A percentile compares a stretch with the other conserved stretches of the same genome.
These are phyloP conservation scores for Camellia japonica DNA, from an alignment of 148 eudicot genomes.

Conservation along the genomic window DNA sequence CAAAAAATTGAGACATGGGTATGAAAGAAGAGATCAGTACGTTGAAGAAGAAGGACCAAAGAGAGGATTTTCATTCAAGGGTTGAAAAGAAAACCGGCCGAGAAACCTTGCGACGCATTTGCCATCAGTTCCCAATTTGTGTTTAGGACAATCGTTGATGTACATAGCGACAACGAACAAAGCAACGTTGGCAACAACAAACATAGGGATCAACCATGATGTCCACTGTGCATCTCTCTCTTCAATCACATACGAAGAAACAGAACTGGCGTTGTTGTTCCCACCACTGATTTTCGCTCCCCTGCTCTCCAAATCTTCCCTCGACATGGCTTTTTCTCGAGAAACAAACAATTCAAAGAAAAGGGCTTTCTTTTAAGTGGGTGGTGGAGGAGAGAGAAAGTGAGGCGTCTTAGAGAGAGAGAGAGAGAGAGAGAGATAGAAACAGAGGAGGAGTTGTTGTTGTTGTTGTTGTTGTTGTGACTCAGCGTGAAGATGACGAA, in stretches of 20 bases:
- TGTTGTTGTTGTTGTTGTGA: not conserved
- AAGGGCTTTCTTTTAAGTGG: no score
- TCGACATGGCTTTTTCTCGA: not conserved
- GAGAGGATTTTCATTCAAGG: constrained; percentile 51
- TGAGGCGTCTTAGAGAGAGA: not conserved
- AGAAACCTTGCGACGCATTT: constrained; percentile 58
- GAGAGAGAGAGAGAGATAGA: constrained; percentile 5
- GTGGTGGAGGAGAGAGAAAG: not conserved
- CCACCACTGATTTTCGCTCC: constrained; percentile 15
- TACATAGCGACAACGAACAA: constrained; percentile 54
- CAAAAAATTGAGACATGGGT: constrained; percentile 1
- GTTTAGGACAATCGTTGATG: constrained; percentile 61
- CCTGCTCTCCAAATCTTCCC: constrained; percentile 26
- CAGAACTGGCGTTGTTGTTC: not conserved
- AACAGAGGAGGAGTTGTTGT: not conserved
- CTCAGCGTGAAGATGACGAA: no score
- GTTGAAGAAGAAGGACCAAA: constrained; percentile 64
- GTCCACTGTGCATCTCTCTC: constrained; percentile 46
- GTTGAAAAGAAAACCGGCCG: constrained; percentile 68
- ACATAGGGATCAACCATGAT: constrained; percentile 66
- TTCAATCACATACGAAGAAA: constrained; percentile 12
- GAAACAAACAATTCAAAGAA: not conserved
- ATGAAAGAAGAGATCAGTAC: constrained; percentile 24
- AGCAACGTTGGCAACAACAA: constrained; percentile 48
- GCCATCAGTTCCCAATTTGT: not conserved